phyloP scores from a whole-genome alignment of 495 filamentous ascomycete genomes.

The Ramalina intermedia region DNA sequence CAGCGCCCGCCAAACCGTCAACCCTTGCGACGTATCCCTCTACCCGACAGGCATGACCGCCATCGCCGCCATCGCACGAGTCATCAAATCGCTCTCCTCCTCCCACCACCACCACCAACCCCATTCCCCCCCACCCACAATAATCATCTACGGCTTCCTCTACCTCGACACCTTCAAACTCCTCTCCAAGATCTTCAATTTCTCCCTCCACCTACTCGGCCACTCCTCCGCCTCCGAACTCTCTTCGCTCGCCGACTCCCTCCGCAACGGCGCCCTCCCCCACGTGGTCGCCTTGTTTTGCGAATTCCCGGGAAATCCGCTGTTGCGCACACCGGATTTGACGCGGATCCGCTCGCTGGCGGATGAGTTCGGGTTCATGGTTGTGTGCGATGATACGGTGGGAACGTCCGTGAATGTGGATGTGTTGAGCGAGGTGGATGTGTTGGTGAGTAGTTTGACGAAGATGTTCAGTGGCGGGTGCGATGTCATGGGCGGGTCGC shows the following conservation, averaged over 20 bases:
- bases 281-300: background rate
- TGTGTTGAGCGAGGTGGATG: constrained; percentile 18
- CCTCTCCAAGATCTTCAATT: constrained; percentile 23
- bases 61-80: constrained; percentile 18
- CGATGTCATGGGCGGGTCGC: constrained; percentile 22
- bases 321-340: constrained; percentile 29
- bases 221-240: background rate
- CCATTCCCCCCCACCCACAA: no score
- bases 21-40: constrained; percentile 26
- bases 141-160: background rate
- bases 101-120: no score
- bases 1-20: constrained; percentile 3
- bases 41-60: constrained; percentile 34
- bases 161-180: background rate
- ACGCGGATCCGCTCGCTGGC: constrained; percentile 22
- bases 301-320: background rate
- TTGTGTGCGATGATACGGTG: constrained; percentile 36
- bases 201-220: background rate
- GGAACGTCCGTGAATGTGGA: constrained; percentile 36
- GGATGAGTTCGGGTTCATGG: constrained; percentile 28
- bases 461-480: constrained; percentile 21
- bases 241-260: background rate
- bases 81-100: constrained; percentile 2
- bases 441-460: constrained; percentile 20
- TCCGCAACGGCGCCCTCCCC: background rate